Evolutionary conservation across 2,329 filamentous ascomycete genomes (phyloP), one percentile per base, ranked within the genome.

Genomic region (Dothideomycetidae sp.): DNA sequence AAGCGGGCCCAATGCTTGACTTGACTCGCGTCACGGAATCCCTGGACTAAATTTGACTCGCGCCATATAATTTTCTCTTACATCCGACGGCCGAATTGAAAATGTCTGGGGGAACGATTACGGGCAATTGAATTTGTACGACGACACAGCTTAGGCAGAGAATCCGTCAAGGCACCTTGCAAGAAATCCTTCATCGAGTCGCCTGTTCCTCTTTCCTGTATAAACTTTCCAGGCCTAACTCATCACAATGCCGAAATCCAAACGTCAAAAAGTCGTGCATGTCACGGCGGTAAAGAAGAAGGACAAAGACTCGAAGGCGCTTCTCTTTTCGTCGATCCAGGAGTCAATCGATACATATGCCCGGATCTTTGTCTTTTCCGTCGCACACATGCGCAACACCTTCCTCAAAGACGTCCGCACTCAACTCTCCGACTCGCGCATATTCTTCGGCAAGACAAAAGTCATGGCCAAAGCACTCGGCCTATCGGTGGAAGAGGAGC

Each of bases 391-490:
- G 84, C 84, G 90, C 59, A 98, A 98, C 67, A 92, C 78, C 50
- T 86, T 93, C 61, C 67, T 96, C 53, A 93, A 94, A 66, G 76
- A 84, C 53, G 82, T 96, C 50, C 78, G 88, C 50, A 73, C 76
- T 48, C 80, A 93, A 52, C 77, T 94, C 50, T 69, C 70, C 34
- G 85, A 94, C 64, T 81, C 81, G 67, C 75, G 86, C 51, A 68
- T 98, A 58, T 96, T 96, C 75, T 96, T 94, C 63, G 90, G 88
- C 64, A 98, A 96, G 68, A 96, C 88, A 42, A 96, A 96, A 66
- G 86, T 98, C 60, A 96, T 96, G 85, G 78, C 82, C 51, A 88
- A 90, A 63, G 86, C 90, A 40, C 79, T 98, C 16, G 90, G 90
- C 55, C 72, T 73, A 46, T 77, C 69, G 37, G 70, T 76, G 48